Percentiles rank a stretch among this genome's conserved stretches.
These are phyloP conservation scores for Ceratocystis smalleyi DNA, from an alignment of 2,329 filamentous ascomycete genomes.

Conservation along the genomic window DNA sequence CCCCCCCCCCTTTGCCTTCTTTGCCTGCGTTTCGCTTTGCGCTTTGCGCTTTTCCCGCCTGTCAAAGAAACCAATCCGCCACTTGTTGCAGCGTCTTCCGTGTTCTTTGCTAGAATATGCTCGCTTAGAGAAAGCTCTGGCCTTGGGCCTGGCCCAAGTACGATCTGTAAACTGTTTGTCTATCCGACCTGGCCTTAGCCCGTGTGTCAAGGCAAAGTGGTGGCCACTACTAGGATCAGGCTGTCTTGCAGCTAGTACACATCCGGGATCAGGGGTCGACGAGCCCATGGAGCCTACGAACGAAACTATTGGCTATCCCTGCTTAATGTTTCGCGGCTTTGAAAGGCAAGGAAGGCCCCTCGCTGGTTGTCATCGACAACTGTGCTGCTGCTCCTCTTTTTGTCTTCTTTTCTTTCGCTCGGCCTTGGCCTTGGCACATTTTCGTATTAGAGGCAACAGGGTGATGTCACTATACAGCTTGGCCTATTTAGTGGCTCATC, in stretches of 20 bases:
- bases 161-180: no score
- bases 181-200: no score
- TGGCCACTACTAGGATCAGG: neutral
- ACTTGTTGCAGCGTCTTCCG: no score
- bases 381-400: neutral
- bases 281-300: neutral
- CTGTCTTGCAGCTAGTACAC: neutral
- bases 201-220: neutral
- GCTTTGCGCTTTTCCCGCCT: neutral
- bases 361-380: neutral
- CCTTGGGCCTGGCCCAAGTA: no score
- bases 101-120: no score
- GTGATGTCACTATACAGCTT: neutral
- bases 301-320: neutral
- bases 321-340: neutral
- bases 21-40: constrained; percentile 12
- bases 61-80: no score
- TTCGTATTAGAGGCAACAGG: neutral
- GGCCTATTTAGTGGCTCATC: neutral
- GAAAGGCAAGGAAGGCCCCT: neutral
- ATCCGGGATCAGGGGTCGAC: neutral
- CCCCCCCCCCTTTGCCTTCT: neutral
- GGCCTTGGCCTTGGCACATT: neutral
- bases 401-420: neutral
- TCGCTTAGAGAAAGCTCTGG: no score